Evolutionary conservation across 2,329 filamentous ascomycete species (phyloP), one percentile per base, ranked within the genome.

Genomic region (Colletotrichum echinochloae): DNA sequence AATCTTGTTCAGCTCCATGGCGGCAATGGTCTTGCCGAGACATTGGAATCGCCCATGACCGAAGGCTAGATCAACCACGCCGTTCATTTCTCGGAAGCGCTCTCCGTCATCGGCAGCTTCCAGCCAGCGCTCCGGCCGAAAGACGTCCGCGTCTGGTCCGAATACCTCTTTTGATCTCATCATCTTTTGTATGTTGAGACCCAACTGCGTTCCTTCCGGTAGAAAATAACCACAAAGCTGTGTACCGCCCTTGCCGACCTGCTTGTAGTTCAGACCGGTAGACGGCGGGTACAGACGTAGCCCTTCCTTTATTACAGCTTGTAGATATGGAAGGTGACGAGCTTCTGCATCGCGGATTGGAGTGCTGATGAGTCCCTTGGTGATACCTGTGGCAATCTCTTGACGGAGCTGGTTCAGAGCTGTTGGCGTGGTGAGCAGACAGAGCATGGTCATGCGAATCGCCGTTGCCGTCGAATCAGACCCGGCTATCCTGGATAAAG

Each of bases 251-350:
- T 74, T 55, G 0, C 86, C 85, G 0, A 88, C 86, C 20, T 84
- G 76, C 1, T 88, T 84, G 74, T 87, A 84, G 14, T 89, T 79
- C 12, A 83, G 75, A 65, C 86, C 80, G 12, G 80, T 83, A 3
- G 87, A 79, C 2, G 80, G 81, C 0, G 87, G 85, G 71, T 86
- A 84, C 23, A 88, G 76, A 3, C 87, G 82, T 72, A 85, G 77
- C 0, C 83, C 82, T 75, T 90, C 88, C 26, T 82, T 84, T 20
- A 89, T 80, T 3, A 87, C 83, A 3, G 87, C 86, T 46, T 85
- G 80, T 4, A 89, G 81, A 74, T 87, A 85, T 18, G 77, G 78
- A 23, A 81, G 76, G 18, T 74, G 75, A 39, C 73, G 78, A 33
- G 77, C 80, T 71, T 85, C 80, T 1, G 76, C 72, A 48, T 83